phyloP scores from a whole-genome alignment of 2,329 filamentous ascomycete genomes.

The Talaromyces sp. region DNA sequence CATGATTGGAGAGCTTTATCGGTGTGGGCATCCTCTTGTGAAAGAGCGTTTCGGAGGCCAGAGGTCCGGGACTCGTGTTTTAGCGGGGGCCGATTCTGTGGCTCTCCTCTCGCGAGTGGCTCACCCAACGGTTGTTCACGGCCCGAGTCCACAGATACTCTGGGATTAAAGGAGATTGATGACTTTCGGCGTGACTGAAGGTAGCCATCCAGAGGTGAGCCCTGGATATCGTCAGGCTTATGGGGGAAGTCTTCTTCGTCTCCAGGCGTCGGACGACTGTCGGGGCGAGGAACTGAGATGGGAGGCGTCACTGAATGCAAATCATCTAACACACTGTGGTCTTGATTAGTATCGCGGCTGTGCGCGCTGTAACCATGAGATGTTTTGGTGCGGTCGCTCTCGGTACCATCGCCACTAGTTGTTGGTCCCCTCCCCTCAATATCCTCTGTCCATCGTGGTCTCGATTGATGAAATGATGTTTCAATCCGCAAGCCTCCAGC shows the following conservation, averaged over 20 bases:
- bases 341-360: conserved; percentile 43
- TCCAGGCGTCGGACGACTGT: conserved; percentile 29
- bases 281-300: conserved; percentile 48
- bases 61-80: conserved; percentile 38
- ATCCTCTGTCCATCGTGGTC: conserved; percentile 29
- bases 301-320: conserved; percentile 48
- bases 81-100: conserved; percentile 25
- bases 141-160: conserved; percentile 45
- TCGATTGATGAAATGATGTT: conserved; percentile 38
- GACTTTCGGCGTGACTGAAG: conserved; percentile 40
- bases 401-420: conserved; percentile 38
- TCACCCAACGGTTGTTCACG: conserved; percentile 42
- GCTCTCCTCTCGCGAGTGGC: conserved; percentile 39
- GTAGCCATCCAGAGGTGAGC: conserved; percentile 46
- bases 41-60: conserved; percentile 39
- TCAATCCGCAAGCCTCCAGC: conserved; percentile 44
- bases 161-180: conserved; percentile 47
- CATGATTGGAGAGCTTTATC: conserved; percentile 21
- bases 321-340: conserved; percentile 41
- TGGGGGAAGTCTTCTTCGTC: conserved; percentile 37
- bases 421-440: conserved; percentile 25
- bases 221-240: conserved; percentile 39
- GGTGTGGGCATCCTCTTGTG: conserved; percentile 33
- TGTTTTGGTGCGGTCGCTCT: conserved; percentile 40
- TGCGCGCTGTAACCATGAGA: conserved; percentile 37